Evolutionary conservation across 257 asterid species (phyloP).

Genomic region (Perilla frutescens): DNA sequence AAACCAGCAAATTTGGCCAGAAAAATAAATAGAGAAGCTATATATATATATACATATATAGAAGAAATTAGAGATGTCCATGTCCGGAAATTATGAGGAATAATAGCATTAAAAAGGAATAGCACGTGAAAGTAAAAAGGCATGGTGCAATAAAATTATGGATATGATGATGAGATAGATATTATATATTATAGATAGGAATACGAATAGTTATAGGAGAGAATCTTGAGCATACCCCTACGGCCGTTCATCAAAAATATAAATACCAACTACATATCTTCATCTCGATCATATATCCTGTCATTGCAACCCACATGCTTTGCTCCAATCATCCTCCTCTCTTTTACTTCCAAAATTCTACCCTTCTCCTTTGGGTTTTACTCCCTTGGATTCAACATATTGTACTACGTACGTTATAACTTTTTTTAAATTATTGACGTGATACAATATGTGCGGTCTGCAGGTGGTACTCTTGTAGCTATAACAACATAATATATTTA

Average conservation of each 20-base stretch:
- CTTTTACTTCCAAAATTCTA: not conserved
- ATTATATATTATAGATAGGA: no score
- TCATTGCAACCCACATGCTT: slow-evolving; percentile 47
- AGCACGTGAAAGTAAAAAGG: slow-evolving; percentile 23
- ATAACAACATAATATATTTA: no score
- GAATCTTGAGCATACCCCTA: slow-evolving; percentile 33
- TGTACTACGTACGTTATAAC: no score
- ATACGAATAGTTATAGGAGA: not conserved
- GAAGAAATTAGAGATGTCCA: not conserved
- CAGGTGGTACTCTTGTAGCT: no score
- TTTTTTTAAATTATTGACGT: no score
- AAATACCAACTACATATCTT: slow-evolving; percentile 16
- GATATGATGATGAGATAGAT: not conserved
- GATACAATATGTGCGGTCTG: no score
- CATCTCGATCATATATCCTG: slow-evolving; percentile 21
- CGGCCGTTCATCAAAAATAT: not conserved
- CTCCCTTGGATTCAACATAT: no score
- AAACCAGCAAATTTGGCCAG: no score
- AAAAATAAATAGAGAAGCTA: no score
- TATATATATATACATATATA: not conserved
- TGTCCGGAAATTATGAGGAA: slow-evolving; percentile 25
- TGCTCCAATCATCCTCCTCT: slow-evolving; percentile 40
- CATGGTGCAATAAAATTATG: slow-evolving; percentile 5
- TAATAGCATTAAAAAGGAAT: not conserved
- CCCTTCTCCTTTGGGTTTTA: no score